These are phyloP conservation scores for Phragmites australis DNA, from an alignment of 176 grass and related monocot species.

Conservation along the genomic window DNA sequence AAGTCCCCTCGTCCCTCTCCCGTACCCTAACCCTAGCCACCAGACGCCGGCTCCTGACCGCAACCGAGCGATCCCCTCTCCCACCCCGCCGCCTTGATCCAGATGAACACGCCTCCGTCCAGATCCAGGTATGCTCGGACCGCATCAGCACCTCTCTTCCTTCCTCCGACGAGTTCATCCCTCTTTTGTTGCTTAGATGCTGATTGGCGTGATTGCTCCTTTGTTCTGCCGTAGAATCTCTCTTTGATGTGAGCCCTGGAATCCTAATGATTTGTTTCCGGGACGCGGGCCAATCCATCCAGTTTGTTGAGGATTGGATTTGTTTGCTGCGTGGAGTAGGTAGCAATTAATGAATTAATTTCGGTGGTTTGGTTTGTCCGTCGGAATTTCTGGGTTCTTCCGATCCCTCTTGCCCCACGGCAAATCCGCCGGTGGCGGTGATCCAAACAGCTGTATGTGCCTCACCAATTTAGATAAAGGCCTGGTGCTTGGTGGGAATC, in stretches of 20 bases:
- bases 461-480: not conserved
- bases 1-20: not conserved
- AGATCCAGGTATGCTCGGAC: constrained; percentile 25
- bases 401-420: too few species aligned
- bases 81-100: not conserved
- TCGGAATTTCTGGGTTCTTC: not conserved
- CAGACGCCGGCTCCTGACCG: not conserved
- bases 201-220: not conserved
- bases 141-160: not conserved
- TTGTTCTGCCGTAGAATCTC: not conserved
- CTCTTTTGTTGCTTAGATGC: not conserved
- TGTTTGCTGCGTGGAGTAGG: not conserved
- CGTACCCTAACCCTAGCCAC: not conserved
- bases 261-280: not conserved
- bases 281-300: not conserved
- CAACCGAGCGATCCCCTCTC: not conserved
- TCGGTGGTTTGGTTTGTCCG: not conserved
- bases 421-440: not conserved
- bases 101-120: constrained; percentile 32
- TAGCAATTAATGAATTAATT: not conserved
- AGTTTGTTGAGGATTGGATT: not conserved
- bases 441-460: not conserved
- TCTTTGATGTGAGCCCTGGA: not conserved
- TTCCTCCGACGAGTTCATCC: not conserved
- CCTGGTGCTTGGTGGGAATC: not conserved